A percentile compares a stretch with the other conserved stretches of the same genome.
Conservation (phyloP, 805 yeast genomes). For the Candida takata region DNA sequence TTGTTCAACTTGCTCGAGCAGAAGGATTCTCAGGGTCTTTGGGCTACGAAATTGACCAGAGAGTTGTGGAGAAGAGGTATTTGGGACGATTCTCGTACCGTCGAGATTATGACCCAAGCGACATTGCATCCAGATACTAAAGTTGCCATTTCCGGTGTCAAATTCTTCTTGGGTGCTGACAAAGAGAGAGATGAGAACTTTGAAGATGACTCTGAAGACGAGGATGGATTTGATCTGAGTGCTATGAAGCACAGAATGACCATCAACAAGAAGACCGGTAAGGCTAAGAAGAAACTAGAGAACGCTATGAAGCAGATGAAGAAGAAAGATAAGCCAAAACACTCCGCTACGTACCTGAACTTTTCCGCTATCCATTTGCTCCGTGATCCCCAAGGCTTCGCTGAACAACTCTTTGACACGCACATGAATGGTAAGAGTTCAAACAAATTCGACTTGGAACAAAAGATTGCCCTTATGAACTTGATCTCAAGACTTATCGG, state of each 20-base stretch:
- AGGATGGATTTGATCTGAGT: slow-evolving; percentile 68
- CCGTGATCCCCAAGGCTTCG: slow-evolving; percentile 97
- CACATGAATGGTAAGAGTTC: slow-evolving; percentile 67
- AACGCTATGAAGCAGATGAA: slow-evolving; percentile 62
- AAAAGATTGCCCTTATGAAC: slow-evolving; percentile 82
- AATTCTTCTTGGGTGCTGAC: slow-evolving; percentile 92
- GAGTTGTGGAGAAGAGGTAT: slow-evolving; percentile 97
- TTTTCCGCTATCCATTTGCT: slow-evolving; percentile 91
- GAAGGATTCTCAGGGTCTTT: slow-evolving; percentile 76
- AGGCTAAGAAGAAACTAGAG: slow-evolving; percentile 75
- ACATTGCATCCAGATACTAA: slow-evolving; percentile 81
- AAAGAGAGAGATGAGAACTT: slow-evolving; percentile 82
- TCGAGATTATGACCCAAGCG: slow-evolving; percentile 97
- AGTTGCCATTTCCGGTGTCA: slow-evolving; percentile 83
- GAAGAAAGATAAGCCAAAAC: slow-evolving; percentile 53
- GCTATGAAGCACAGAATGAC: slow-evolving; percentile 74
- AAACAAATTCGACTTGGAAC: slow-evolving; percentile 75
- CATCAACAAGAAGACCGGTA: slow-evolving; percentile 75
- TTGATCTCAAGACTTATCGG: slow-evolving; percentile 86
- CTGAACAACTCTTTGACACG: slow-evolving; percentile 69
- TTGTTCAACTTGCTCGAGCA: slow-evolving; percentile 80
- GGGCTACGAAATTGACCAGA: slow-evolving; percentile 94
- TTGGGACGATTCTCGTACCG: slow-evolving; percentile 96
- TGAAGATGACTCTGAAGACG: slow-evolving; percentile 58
- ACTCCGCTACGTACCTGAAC: slow-evolving; percentile 65